phyloP scores from a whole-genome alignment of 768 basidiomycete species.

The Mycena galopus region DNA sequence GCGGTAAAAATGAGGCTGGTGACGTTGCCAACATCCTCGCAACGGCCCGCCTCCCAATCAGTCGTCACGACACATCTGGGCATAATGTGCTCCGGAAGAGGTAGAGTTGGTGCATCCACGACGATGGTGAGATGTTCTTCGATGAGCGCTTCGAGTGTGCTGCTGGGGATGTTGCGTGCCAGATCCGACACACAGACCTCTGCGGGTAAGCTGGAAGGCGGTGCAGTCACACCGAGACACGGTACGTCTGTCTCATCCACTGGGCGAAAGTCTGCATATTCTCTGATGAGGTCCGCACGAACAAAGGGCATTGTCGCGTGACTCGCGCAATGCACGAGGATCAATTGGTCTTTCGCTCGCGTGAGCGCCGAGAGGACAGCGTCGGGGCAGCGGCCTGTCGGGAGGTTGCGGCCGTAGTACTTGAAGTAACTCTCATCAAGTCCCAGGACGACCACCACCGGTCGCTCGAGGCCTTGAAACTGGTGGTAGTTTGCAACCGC shows the following conservation, averaged over 20 bases:
- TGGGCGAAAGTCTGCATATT: not conserved
- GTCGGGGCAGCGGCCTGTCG: not conserved
- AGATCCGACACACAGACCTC: not conserved
- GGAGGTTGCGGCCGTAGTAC: not conserved
- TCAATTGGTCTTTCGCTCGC: not conserved
- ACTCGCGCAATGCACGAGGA: not conserved
- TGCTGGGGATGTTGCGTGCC: not conserved
- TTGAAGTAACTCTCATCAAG: not conserved
- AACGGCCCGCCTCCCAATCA: not conserved
- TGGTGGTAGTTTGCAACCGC: not conserved
- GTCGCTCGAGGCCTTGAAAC: not conserved
- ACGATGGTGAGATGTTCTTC: not conserved
- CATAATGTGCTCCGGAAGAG: not conserved
- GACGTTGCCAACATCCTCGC: not conserved
- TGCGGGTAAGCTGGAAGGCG: not conserved
- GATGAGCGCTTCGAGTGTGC: not conserved
- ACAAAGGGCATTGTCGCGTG: not conserved
- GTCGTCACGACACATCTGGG: not conserved
- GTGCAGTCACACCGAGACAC: too few species aligned
- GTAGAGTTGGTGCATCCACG: not conserved
- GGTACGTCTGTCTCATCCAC: not conserved
- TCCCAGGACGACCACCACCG: conserved; percentile 1
- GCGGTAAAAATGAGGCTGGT: not conserved
- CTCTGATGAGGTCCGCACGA: not conserved
- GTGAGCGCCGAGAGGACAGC: not conserved